Conservation (phyloP, 768 basidiomycete species). For the Tulasnella sp. region DNA sequence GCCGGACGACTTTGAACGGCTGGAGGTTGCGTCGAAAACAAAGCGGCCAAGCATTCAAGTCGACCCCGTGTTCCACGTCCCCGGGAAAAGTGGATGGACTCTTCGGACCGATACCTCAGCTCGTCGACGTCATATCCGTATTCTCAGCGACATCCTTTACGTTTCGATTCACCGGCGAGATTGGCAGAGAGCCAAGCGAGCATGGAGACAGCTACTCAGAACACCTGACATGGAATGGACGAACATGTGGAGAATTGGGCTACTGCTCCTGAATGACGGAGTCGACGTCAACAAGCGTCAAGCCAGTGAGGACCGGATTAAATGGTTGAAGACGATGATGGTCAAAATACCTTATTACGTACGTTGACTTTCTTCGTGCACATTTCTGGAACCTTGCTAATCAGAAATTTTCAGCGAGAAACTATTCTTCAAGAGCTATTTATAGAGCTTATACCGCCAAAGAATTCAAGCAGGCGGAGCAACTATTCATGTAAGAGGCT, state of each 20-base stretch:
- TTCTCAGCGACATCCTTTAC: conserved; percentile 74
- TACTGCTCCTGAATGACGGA: conserved; percentile 50
- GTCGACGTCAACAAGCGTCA: conserved; percentile 45
- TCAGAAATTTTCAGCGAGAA: conserved; percentile 60
- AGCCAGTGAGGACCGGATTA: conserved; percentile 26
- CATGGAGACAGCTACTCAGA: conserved; percentile 73
- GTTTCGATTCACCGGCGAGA: conserved; percentile 71
- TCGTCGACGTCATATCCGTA: conserved; percentile 59
- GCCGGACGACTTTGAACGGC: neutral
- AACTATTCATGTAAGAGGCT: conserved; percentile 74
- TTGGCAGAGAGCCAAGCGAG: conserved; percentile 61
- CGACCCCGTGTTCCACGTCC: neutral
- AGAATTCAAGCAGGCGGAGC: conserved; percentile 70
- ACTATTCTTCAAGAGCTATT: conserved; percentile 74
- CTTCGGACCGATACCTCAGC: conserved; percentile 16
- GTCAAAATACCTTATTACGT: conserved; percentile 69
- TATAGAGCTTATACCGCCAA: conserved; percentile 63
- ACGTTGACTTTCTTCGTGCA: conserved; percentile 41
- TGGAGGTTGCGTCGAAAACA: neutral
- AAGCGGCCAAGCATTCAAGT: neutral
- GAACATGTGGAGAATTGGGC: conserved; percentile 67
- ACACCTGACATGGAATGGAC: conserved; percentile 82
- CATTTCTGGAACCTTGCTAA: conserved; percentile 9
- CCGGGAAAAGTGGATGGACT: neutral
- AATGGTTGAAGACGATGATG: conserved; percentile 68